These are phyloP conservation scores for Podaxis sp. DNA, from an alignment of 768 basidiomycete genomes.

Conservation along the genomic window DNA sequence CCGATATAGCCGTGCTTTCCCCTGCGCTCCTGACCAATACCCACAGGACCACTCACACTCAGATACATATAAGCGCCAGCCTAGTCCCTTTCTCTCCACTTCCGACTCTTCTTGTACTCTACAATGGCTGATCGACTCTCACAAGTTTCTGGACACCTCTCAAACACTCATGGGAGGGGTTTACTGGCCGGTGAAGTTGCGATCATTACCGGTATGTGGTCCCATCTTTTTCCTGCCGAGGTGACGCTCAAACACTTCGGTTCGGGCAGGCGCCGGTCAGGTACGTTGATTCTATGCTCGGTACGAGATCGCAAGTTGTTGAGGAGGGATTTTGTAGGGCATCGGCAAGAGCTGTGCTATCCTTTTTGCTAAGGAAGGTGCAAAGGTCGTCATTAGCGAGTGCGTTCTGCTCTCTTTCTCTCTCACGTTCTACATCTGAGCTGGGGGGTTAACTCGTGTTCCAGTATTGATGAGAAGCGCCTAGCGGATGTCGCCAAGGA, in stretches of 20 bases:
- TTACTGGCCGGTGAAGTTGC: constrained; percentile 77
- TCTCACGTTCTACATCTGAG: not conserved
- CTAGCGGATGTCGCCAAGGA: constrained; percentile 67
- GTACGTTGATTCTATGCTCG: constrained; percentile 30
- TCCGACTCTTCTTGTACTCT: not conserved
- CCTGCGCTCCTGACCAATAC: not conserved
- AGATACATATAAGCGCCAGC: not conserved
- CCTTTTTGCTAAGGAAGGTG: constrained; percentile 81
- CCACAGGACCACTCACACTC: not conserved
- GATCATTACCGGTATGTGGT: constrained; percentile 75
- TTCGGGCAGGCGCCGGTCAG: constrained; percentile 69
- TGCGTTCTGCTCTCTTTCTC: constrained; percentile 30
- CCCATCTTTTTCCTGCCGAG: not conserved
- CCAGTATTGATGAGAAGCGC: constrained; percentile 71
- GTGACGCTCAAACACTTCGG: not conserved
- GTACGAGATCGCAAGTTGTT: not conserved
- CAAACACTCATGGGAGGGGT: constrained; percentile 52
- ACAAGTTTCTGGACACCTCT: constrained; percentile 72
- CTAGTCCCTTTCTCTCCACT: not conserved
- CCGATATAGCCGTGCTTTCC: constrained; percentile 2
- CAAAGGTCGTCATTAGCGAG: constrained; percentile 86
- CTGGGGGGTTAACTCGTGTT: too few species aligned
- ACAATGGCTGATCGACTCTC: constrained; percentile 57
- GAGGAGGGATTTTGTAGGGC: constrained; percentile 44
- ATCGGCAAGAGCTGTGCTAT: constrained; percentile 77